Base-by-base conservation (phyloP, 2,329 filamentous ascomycete genomes). In the Atkinsonella texensis region DNA sequence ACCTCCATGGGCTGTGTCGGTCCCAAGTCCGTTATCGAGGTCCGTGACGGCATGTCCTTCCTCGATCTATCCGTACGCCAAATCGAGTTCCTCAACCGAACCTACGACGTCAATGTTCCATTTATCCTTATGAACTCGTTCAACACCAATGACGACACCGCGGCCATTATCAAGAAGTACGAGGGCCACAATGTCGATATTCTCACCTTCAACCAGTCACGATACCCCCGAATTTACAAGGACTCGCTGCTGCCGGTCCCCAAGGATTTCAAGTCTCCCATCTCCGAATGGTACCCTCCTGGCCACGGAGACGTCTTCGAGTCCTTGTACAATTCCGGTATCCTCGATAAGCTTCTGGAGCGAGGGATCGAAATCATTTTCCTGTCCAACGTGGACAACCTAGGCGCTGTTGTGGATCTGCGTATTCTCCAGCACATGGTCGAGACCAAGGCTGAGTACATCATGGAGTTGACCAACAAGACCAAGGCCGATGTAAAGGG, bases 71-170 rank as follows among this genome's bases (percentile, higher is more conserved):
- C 93, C 18, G 93, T 98, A 63, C 88, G 93, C 65, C 93, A 98
- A 79, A 95, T 98, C 67, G 93, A 98, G 77, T 94, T 89, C 79
- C 85, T 98, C 62, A 98, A 98, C 85, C 87, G 90, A 71, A 97
- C 89, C 58, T 97, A 96, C 77, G 81, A 86, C 62, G 89, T 94
- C 70, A 97, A 96, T 68, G 93, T 98, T 35, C 93, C 93, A 47
- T 96, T 98, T 72, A 84, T 98, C 60, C 84, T 98, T 63, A 98
- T 98, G 93, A 98, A 98, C 84, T 97, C 93, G 52, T 98, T 98
- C 87, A 98, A 98, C 82, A 98, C 93, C 68, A 90, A 98, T 70
- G 83, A 91, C 64, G 93, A 98, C 68, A 98, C 93, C 49, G 89
- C 90, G 57, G 89, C 89, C 73, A 98, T 98, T 74, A 98, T 98